Evolutionary conservation across 352 stramenopile genomes (phyloP).

Genomic region (Phytophthora europaea): DNA sequence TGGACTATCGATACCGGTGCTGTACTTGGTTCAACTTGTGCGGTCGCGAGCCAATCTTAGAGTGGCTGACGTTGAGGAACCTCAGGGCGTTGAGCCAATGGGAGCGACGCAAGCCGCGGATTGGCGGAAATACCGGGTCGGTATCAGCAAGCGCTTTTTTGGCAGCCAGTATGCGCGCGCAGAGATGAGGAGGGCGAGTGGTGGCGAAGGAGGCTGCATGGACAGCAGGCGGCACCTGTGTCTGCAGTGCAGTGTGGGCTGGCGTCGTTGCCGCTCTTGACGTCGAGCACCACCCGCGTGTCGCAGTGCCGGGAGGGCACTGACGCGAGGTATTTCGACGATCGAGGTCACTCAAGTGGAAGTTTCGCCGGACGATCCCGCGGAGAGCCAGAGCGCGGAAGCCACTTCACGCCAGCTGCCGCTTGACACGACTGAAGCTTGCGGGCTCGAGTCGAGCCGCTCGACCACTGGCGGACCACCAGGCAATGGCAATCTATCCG

Average conservation of each 20-base stretch:
- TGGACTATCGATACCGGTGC: not conserved
- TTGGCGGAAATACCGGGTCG: constrained; percentile 14
- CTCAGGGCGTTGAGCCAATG: constrained; percentile 11
- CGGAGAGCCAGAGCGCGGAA: not conserved
- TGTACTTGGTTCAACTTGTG: constrained; percentile 34
- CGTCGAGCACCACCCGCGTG: not conserved
- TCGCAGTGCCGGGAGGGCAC: constrained; percentile 11
- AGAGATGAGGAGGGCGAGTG: constrained; percentile 14
- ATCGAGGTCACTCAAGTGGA: not conserved
- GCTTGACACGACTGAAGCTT: not conserved
- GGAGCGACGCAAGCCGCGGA: not conserved
- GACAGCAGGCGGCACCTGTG: constrained; percentile 8
- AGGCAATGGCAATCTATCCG: no score
- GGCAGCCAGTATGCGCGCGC: constrained; percentile 23
- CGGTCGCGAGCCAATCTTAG: constrained; percentile 27
- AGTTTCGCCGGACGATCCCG: constrained; percentile 2
- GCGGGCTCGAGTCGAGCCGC: no score
- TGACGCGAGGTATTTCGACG: not conserved
- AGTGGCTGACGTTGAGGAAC: constrained; percentile 9
- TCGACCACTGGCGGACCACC: no score
- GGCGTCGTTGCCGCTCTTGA: not conserved
- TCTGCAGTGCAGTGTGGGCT: constrained; percentile 12
- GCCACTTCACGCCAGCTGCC: not conserved
- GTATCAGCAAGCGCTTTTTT: no score
- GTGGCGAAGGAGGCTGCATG: constrained; percentile 6